Base-by-base conservation (phyloP, 805 yeast species). In the Hanseniaspora jakobsenii region DNA sequence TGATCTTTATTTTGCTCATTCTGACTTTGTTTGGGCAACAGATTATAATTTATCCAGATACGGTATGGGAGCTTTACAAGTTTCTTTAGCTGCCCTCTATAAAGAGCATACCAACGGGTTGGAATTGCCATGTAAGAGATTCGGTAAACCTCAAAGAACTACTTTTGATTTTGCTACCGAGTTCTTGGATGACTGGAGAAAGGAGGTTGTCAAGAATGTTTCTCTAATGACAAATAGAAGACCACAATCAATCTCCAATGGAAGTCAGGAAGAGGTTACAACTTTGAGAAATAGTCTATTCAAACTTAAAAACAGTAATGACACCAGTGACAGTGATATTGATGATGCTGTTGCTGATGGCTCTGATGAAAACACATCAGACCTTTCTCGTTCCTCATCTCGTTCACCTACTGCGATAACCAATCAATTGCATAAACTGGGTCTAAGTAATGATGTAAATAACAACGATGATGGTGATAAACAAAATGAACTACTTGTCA, bases 11-110 rank as follows among this genome's bases (percentile, higher is more conserved):
- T 85, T 84, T 68, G 94, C 94, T 32, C 94, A 85, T 60, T 81
- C 89, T 17, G 95, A 85, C 63, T 81, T 85, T 55, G 83, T 85
- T 45, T 85, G 95, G 95, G 89, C 94, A 10, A 82, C 95, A 3
- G 81, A 84, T 62, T 84, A 81, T 58, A 75, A 74, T 53, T 67
- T 81, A 50, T 75, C 85, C 14, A 70, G 95, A 58, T 83, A 85
- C 58, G 95, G 95, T 49, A 86, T 85, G 93, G 95, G 95, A 48
- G 95, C 95, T 3, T 68, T 85, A 51, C 94, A 84, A 61, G 86
- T 82, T 31, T 80, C 93, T 17, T 77, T 84, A 55, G 86, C 87
- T 46, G 91, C 94, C 0, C 67, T 85, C 48, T 85, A 77, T 63
- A 73, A 78, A 58, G 93, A 83, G 55, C 85, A 80, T 55, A 83